Base-by-base conservation (phyloP, 495 filamentous ascomycete genomes). In the Margaritispora aquatica region DNA sequence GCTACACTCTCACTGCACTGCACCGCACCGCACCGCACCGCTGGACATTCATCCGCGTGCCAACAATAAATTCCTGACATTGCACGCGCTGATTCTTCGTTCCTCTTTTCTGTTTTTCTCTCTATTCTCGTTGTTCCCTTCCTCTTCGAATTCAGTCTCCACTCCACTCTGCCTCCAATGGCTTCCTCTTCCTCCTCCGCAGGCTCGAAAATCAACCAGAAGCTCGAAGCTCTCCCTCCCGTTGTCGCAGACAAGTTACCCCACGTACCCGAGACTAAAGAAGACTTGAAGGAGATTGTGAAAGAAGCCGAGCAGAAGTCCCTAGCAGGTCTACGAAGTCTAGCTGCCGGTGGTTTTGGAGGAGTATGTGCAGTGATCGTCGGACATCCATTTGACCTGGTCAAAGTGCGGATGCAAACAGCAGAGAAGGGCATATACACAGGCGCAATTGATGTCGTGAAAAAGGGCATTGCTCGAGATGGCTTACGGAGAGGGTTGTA, bases 321-420 rank as follows among this genome's bases (percentile, higher is more conserved):
- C 5, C 69, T 77, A 15, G 74, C 72, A 21, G 69, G 78, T n/a
- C 63, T 77, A 24, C 88, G 93, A 36, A 94, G 92, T 19, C 81
- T 97, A 29, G 88, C 76, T 15, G 93, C 93, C 2, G 94, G 95
- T 62, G 95, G 90, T 29, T 93, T 93, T 54, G 94, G 94, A 60
- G 95, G 95, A 68, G 77, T 97, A 27, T 97, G 89, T 74, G 93
- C 94, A 26, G 95, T 97, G 44, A 65, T 98, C 21, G 85, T 93
- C 62, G 94, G 94, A 44, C 95, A 97, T 74, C 94, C 94, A 8
- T 98, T 98, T 69, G 94, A 98, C 68, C 77, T 98, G 60, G 93
- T 97, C 68, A 98, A 98, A 74, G 94, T 98, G 58, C 88, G 95
- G 36, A 71, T 98, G 71, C 94, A 98, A 78, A 98, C 94, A 0